These are phyloP conservation scores for Phytophthora pisi DNA, from an alignment of 352 stramenopile species.

Conservation along the genomic window DNA sequence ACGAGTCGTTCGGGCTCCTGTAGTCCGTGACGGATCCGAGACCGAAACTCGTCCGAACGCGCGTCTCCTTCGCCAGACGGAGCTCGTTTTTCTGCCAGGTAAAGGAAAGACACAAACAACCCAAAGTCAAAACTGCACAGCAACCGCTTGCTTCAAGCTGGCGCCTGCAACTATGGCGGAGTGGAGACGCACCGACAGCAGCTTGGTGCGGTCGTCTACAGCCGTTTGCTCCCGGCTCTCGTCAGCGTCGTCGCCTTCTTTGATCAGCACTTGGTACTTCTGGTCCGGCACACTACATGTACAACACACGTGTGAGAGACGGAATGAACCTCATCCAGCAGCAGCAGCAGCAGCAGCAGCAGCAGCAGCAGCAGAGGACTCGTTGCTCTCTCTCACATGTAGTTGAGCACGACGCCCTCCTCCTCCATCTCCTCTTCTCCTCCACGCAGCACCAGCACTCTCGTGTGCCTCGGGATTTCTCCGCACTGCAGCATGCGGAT, in stretches of 20 bases:
- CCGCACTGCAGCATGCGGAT: constrained; percentile 73
- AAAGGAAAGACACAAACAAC: neutral
- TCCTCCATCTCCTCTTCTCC: neutral
- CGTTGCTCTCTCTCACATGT: constrained; percentile 23
- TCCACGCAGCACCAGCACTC: constrained; percentile 33
- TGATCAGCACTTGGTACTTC: constrained; percentile 34
- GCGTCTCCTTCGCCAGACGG: constrained; percentile 33
- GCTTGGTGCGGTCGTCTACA: constrained; percentile 13
- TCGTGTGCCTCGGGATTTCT: constrained; percentile 63
- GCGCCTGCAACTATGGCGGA: neutral
- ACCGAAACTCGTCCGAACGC: constrained; percentile 34
- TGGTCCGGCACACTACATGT: constrained; percentile 33
- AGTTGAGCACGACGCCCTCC: constrained; percentile 30
- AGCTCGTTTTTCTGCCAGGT: constrained; percentile 31
- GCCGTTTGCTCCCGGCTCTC: neutral
- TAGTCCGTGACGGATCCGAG: constrained; percentile 33
- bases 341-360: neutral
- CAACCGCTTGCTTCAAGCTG: neutral
- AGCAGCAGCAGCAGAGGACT: neutral
- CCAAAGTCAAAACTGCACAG: neutral
- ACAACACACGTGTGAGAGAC: neutral
- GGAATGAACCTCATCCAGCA: too few species aligned
- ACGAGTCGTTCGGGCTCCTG: constrained; percentile 37
- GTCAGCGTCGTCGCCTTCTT: neutral
- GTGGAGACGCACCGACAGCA: constrained; percentile 41